Base-by-base conservation (phyloP, 306 rosid genomes). In the Astragalus membranaceus region DNA sequence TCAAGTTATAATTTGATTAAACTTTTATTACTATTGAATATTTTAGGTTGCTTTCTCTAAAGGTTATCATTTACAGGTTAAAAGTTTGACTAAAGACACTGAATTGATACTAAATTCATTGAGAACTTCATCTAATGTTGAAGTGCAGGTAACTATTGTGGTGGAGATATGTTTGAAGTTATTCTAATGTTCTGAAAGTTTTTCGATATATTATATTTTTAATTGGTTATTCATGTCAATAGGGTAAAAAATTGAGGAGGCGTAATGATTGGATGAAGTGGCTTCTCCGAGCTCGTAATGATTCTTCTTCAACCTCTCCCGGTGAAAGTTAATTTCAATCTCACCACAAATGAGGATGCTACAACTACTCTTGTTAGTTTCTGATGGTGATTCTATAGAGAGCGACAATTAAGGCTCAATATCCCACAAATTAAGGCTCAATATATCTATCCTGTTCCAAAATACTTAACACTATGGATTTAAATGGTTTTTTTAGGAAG, bases 171-270 rank as follows among this genome's bases (percentile, higher is more conserved):
- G 56, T 32, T 61, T 68, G 49, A 69, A 23, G 15, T 50, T 17
- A 20, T 37, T 50, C 69, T 50, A 74, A 10, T 29, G 44, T 32
- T 48, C 54, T 11, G n/a, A n/a, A n/a, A n/a, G 12, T 10, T 37
- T 46, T 49, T 37, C 17, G 30, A 36, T 51, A 2, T 32, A n/a
- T 49, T 63, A 1, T 29, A 3, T 74, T 67, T 51, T 14, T 54
- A 13, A 57, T 12, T 77, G 36, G 29, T 56, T 37, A 75, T 36
- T 74, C 48, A 11, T 70, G 11, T 11, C 33, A 64, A 33, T 70
- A 92, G 98, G 95, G 83, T 62, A 82, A 92, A 64, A 89, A 79
- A 82, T 10, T 92, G 69, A 83, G 98, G 75, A 81, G 86, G 80
- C 80, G 78, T 12, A 69, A 59, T 48, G 88, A 74, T 5, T 89